Percentiles rank a stretch among this genome's conserved stretches.
phyloP scores from a whole-genome alignment of 1,284 basidiomycete genomes.

The Melampsora larici-populina region DNA sequence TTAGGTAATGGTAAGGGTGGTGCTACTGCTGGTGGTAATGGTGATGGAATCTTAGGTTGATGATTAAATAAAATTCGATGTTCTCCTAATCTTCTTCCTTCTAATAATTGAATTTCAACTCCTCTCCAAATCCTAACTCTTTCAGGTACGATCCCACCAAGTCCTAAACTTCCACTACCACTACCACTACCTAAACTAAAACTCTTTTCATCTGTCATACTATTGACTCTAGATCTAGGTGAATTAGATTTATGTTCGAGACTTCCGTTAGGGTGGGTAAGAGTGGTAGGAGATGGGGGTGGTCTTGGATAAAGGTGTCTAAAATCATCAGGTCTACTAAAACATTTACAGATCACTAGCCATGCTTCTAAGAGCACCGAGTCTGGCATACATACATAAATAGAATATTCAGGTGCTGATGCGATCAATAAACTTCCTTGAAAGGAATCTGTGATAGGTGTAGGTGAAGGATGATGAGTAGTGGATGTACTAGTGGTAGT shows the following conservation, averaged over 20 bases:
- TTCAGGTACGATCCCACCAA: slow-evolving; percentile 22
- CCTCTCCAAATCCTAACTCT: slow-evolving; percentile 42
- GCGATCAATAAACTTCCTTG: not conserved
- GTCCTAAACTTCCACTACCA: not conserved
- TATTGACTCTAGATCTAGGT: too few species aligned
- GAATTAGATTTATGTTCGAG: not conserved
- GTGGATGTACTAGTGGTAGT: not conserved
- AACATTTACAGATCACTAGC: slow-evolving; percentile 43
- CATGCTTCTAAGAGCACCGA: slow-evolving; percentile 32
- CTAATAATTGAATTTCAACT: slow-evolving; percentile 35
- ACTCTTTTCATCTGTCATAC: too few species aligned
- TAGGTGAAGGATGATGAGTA: not conserved
- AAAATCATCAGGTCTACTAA: slow-evolving; percentile 39
- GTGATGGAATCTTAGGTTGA: not conserved
- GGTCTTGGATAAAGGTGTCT: slow-evolving; percentile 39
- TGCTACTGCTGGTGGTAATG: too few species aligned
- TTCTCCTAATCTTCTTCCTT: slow-evolving; percentile 35
- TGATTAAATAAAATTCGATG: not conserved
- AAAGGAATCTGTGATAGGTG: not conserved
- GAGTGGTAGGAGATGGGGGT: not conserved
- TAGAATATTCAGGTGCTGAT: slow-evolving; percentile 11
- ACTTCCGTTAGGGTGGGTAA: not conserved
- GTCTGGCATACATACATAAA: slow-evolving; percentile 42
- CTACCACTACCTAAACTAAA: not conserved
- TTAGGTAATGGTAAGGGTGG: not conserved